Conservation (phyloP, 805 yeast species). For the Kuraishia floccosa region DNA sequence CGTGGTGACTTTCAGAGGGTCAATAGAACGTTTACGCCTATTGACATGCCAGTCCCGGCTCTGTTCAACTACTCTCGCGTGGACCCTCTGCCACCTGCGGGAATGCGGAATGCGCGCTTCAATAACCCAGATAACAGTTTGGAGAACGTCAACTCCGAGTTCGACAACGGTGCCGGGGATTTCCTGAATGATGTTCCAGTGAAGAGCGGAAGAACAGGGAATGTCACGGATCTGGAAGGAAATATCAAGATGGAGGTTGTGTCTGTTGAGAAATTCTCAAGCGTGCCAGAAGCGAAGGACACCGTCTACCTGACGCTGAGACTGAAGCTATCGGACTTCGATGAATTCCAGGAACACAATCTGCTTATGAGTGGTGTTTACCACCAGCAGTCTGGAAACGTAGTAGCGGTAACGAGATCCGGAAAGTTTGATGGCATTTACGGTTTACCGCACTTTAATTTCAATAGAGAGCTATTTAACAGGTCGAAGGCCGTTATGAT, state of each 20-base stretch:
- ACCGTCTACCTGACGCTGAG: slow-evolving; percentile 22
- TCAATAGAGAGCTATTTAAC: slow-evolving; percentile 28
- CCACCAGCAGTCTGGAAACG: slow-evolving; percentile 54
- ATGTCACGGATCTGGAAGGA: slow-evolving; percentile 15
- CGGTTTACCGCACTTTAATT: slow-evolving; percentile 47
- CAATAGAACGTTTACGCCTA: slow-evolving; percentile 7
- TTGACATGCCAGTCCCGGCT: slow-evolving; percentile 18
- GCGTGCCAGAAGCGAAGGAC: slow-evolving; percentile 14
- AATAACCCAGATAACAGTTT: too few species aligned
- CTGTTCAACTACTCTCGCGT: slow-evolving; percentile 10
- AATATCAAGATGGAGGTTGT: slow-evolving; percentile 6
- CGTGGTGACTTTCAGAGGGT: slow-evolving; percentile 26
- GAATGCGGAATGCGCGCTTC: too few species aligned
- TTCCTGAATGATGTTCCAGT: not conserved
- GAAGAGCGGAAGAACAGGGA: slow-evolving; percentile 3
- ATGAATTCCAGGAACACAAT: slow-evolving; percentile 36
- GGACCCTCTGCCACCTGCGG: slow-evolving; percentile 5
- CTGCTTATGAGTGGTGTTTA: slow-evolving; percentile 50
- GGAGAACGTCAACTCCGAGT: not conserved
- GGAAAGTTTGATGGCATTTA: slow-evolving; percentile 55
- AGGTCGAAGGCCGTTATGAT: slow-evolving; percentile 30
- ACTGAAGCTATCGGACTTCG: slow-evolving; percentile 24
- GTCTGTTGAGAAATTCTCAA: slow-evolving; percentile 5
- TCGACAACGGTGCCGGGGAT: not conserved
- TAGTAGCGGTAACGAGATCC: slow-evolving; percentile 45